Conservation (phyloP, 1,284 basidiomycete species). For the Puccinia polysora region DNA sequence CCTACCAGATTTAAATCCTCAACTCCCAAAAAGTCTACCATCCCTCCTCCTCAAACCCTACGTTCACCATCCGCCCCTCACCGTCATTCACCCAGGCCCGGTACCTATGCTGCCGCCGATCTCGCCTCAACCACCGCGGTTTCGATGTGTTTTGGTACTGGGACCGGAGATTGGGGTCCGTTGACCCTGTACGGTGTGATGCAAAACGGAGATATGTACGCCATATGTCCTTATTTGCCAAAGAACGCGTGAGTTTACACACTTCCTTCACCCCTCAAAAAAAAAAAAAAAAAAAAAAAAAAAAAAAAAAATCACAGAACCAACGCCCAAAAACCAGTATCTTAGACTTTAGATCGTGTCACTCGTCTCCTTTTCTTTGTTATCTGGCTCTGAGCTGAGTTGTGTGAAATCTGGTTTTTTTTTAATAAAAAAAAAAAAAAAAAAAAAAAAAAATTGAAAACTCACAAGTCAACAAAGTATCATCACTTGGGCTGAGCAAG, state of each 20-base stretch:
- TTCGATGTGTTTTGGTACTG: slow-evolving; percentile 76
- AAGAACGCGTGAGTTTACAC: slow-evolving; percentile 65
- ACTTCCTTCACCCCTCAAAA: slow-evolving; percentile 1
- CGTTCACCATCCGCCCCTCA: neutral
- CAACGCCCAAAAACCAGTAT: neutral
- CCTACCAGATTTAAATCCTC: too few species aligned
- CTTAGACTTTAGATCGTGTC: slow-evolving; percentile 9
- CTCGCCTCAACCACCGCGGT: slow-evolving; percentile 66
- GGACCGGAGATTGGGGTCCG: slow-evolving; percentile 78
- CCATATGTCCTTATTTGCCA: slow-evolving; percentile 87
- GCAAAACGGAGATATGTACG: slow-evolving; percentile 84
- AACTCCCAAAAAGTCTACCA: slow-evolving; percentile 15
- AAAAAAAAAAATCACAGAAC: too few species aligned
- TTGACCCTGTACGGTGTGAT: slow-evolving; percentile 81
- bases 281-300: neutral
- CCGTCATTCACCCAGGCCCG: neutral
- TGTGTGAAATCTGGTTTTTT: too few species aligned
- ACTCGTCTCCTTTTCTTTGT: slow-evolving; percentile 63
- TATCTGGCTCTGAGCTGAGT: too few species aligned
- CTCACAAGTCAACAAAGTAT: slow-evolving; percentile 70
- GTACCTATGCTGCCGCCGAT: slow-evolving; percentile 62
- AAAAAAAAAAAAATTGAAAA: too few species aligned
- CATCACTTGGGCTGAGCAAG: slow-evolving; percentile 76
- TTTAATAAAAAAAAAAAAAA: too few species aligned
- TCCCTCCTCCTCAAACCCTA: neutral